Evolutionary conservation across 1,284 basidiomycete genomes (phyloP).

Genomic region (Schizophyllum commune): DNA sequence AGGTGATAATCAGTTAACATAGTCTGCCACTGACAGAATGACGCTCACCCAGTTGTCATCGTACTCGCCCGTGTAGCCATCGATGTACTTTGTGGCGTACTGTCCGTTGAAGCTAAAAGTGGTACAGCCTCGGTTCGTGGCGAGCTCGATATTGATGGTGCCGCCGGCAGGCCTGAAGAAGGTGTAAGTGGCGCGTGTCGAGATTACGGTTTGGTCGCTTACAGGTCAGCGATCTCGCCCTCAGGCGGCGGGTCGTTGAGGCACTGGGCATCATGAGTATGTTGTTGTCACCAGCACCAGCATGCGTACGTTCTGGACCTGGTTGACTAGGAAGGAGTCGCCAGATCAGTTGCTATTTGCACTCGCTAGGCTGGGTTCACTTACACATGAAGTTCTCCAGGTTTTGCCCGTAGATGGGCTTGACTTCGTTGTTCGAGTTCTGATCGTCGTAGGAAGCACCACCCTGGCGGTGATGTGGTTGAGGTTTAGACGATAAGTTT

Average conservation of each 20-base stretch:
- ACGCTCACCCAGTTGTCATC: constrained; percentile 21
- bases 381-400: not conserved
- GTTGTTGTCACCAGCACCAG: not conserved
- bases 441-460: constrained; percentile 8
- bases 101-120: constrained; percentile 28
- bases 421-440: constrained; percentile 30
- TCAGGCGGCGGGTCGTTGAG: constrained; percentile 26
- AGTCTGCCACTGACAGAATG: not conserved
- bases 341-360: too few relatives aligned
- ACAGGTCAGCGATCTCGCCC: constrained; percentile 39
- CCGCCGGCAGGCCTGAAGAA: constrained; percentile 33
- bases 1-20: not conserved
- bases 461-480: constrained; percentile 15
- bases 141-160: constrained; percentile 35
- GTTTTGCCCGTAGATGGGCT: constrained; percentile 15
- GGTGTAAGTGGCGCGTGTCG: not conserved
- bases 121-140: constrained; percentile 34
- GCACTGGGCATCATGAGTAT: not conserved
- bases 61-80: constrained; percentile 23
- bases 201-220: constrained; percentile 10
- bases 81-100: constrained; percentile 29
- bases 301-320: not conserved
- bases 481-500: not conserved
- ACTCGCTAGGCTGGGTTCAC: not conserved
- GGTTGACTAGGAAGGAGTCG: not conserved